These are phyloP conservation scores for Alternaria atra DNA, from an alignment of 2,329 filamentous ascomycete genomes.

Conservation along the genomic window DNA sequence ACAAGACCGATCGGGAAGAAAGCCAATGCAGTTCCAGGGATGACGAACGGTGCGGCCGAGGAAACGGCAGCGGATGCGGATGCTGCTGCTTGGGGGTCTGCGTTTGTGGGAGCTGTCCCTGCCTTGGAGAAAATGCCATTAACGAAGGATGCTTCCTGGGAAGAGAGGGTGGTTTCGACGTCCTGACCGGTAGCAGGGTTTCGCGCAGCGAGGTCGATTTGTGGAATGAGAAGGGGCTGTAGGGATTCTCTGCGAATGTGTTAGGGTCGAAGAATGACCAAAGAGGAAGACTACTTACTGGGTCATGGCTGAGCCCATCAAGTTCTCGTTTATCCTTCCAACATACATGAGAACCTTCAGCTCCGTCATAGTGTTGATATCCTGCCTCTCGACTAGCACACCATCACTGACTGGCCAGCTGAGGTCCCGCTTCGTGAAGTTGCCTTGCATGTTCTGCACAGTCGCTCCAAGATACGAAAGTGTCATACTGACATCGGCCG, in stretches of 20 bases:
- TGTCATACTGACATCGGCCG: constrained; percentile 53
- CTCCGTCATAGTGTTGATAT: constrained; percentile 40
- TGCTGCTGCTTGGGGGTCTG: constrained; percentile 54
- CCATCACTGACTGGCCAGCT: constrained; percentile 36
- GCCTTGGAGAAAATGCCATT: constrained; percentile 73
- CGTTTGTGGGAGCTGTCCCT: constrained; percentile 58
- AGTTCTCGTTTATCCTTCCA: constrained; percentile 69
- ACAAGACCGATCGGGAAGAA: constrained; percentile 76
- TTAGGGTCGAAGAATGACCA: constrained; percentile 18
- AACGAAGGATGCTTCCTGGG: constrained; percentile 75
- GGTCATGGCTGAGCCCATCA: constrained; percentile 65
- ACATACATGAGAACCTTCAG: constrained; percentile 74
- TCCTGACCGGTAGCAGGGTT: constrained; percentile 57
- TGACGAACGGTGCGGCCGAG: constrained; percentile 65
- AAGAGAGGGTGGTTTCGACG: constrained; percentile 71
- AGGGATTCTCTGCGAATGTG: constrained; percentile 60
- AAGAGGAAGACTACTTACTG: constrained; percentile 61
- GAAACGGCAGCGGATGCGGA: constrained; percentile 54
- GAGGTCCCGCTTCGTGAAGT: constrained; percentile 43
- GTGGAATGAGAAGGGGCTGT: constrained; percentile 71
- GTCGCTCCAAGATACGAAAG: constrained; percentile 55
- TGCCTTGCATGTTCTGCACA: constrained; percentile 51
- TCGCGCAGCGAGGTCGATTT: constrained; percentile 71
- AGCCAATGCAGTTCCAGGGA: constrained; percentile 73
- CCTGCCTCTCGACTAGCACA: constrained; percentile 40